Base-by-base conservation (phyloP, 1,284 basidiomycete species). In the Trametes sp. region DNA sequence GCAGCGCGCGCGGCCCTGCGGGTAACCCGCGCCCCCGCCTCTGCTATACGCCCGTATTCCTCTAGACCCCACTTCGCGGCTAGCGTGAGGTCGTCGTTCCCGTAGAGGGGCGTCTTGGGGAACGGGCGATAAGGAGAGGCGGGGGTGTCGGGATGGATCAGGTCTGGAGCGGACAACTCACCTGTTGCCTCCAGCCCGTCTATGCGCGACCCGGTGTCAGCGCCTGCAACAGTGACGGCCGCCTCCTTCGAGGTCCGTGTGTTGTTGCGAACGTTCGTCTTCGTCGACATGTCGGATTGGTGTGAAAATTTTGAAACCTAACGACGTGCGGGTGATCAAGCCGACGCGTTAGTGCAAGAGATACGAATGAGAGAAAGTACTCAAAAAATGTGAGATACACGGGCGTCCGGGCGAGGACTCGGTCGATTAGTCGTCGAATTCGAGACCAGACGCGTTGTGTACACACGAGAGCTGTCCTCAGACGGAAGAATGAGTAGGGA, bases 311-410 rank as follows among this genome's bases (percentile, higher is more conserved):
- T n/a, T n/a, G n/a, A n/a, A n/a, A n/a, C n/a, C 48, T 50, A 50
- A 29, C 19, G 14, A 13, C 48, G 29, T 33, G 13, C 48, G 29
- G 48, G 48, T 50, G 48, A 50, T 50, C 48, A 50, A 50, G 2
- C 48, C 48, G 48, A 50, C 29, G 48, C 29, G 48, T 29, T 50
- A 50, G 48, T n/a, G n/a, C n/a, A 50, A 29, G 28, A n/a, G 48
- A 50, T 50, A 50, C 48, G 29, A 50, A 33, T 33, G 4, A 8
- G 33, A 50, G 8, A 21, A 14, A 50, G n/a, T 50, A 50, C 48
- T 50, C 48, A 50, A 50, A 50, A 50, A 50, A 50, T 38, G 36
- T 38, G 36, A 38, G 36, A 38, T 9, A 38, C 36, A 6, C 36
- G 36, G 36, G n/a, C n/a, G n/a, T n/a, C n/a, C n/a, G n/a, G n/a